Percentiles rank a stretch among this genome's conserved stretches.
Conservation (phyloP, 1,139 yeast species). For the Pichia sp. region DNA sequence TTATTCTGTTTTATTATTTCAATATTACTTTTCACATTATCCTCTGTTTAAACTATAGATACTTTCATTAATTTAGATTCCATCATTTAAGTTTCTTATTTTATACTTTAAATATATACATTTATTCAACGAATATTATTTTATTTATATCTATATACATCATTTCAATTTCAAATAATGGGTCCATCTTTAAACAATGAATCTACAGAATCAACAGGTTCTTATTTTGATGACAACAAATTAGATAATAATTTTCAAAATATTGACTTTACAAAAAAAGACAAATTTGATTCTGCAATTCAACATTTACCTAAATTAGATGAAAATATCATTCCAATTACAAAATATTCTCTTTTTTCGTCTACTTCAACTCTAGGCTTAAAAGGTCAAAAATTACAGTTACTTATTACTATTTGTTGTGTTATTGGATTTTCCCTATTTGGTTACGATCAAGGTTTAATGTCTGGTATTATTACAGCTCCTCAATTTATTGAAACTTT, state of each 20-base stretch:
- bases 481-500: constrained; percentile 51
- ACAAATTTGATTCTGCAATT: background rate
- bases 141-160: no score
- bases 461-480: constrained; percentile 67
- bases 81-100: no score
- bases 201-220: background rate
- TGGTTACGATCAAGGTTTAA: constrained; percentile 79
- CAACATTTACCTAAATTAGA: background rate
- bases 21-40: no score
- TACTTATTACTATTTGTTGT: constrained; percentile 49
- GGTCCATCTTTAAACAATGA: no score
- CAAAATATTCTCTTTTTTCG: constrained; percentile 4
- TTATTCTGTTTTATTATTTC: no score
- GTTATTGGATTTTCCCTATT: constrained; percentile 64
- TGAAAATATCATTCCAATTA: constrained; percentile 5
- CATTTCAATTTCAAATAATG: background rate
- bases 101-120: no score
- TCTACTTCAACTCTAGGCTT: constrained; percentile 38
- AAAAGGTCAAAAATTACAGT: constrained; percentile 38
- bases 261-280: background rate
- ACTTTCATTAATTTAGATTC: no score
- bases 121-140: no score
- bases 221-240: constrained; percentile 12
- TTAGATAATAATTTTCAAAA: constrained; percentile 3
- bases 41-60: no score